Evolutionary conservation across 495 filamentous ascomycete genomes (phyloP).

Genomic region (Neurospora sp.): DNA sequence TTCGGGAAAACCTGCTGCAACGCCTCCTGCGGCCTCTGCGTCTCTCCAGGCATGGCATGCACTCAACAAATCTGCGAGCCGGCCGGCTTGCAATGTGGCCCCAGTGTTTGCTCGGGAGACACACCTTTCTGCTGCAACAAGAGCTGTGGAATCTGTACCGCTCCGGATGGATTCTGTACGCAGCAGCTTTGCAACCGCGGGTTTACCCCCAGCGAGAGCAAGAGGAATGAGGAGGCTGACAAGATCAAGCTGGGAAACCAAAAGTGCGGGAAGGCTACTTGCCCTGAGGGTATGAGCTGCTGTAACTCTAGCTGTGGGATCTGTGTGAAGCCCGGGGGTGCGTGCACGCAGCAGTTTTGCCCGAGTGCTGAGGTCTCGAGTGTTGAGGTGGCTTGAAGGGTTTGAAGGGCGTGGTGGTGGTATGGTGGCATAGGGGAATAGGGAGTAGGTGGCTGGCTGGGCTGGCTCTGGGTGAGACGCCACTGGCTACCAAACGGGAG

Average conservation of each 20-base stretch:
- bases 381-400: background rate
- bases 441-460: background rate
- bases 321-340: conserved; percentile 11
- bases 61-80: conserved; percentile 1
- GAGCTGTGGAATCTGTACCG: conserved; percentile 13
- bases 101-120: background rate
- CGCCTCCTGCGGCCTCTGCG: conserved; percentile 9
- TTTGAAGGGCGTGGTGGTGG: background rate
- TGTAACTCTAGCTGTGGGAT: conserved; percentile 17
- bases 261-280: conserved; percentile 9
- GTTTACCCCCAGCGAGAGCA: background rate
- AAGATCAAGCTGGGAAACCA: background rate
- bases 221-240: background rate
- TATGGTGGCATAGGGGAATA: background rate
- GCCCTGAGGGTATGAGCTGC: conserved; percentile 7
- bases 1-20: conserved; percentile 4
- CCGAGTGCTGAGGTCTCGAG: background rate
- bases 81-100: background rate
- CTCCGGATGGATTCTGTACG: conserved; percentile 10
- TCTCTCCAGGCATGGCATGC: conserved; percentile 1
- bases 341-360: conserved; percentile 13
- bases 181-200: conserved; percentile 9
- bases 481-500: background rate
- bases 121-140: background rate
- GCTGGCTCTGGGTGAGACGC: background rate